These are phyloP conservation scores for Zarea fungicola DNA, from an alignment of 2,329 filamentous ascomycete species.

Conservation along the genomic window DNA sequence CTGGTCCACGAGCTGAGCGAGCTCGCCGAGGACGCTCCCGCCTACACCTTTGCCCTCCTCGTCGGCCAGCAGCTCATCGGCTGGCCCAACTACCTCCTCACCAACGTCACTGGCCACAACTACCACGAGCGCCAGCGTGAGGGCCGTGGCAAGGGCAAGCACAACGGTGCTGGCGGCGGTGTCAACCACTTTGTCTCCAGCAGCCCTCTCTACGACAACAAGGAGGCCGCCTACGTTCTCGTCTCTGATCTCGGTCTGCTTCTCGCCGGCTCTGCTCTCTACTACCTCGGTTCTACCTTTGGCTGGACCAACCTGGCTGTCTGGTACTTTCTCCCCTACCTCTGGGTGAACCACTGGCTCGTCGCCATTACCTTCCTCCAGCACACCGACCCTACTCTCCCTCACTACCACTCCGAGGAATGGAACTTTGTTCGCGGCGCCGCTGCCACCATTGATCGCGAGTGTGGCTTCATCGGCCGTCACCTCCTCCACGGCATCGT, in stretches of 20 bases:
- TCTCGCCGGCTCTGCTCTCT: constrained; percentile 57
- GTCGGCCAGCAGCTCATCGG: constrained; percentile 83
- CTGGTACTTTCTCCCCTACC: constrained; percentile 92
- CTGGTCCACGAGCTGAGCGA: constrained; percentile 78
- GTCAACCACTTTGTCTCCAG: constrained; percentile 93
- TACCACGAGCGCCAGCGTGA: constrained; percentile 85
- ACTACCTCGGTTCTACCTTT: constrained; percentile 67
- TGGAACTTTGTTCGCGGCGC: constrained; percentile 95
- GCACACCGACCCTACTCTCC: constrained; percentile 90
- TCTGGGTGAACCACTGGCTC: constrained; percentile 99
- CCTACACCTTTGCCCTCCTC: constrained; percentile 69
- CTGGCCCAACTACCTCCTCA: constrained; percentile 87
- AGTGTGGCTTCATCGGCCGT: constrained; percentile 93
- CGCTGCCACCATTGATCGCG: constrained; percentile 91
- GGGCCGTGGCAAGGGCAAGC: constrained; percentile 89
- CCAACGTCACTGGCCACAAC: constrained; percentile 96
- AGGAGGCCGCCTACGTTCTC: constrained; percentile 81
- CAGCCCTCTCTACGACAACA: constrained; percentile 86
- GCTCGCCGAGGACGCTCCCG: constrained; percentile 90
- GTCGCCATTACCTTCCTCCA: constrained; percentile 97
- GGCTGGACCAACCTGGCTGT: constrained; percentile 84
- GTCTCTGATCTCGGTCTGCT: constrained; percentile 79
- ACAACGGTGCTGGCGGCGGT: constrained; percentile 70
- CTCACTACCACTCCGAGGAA: constrained; percentile 79
- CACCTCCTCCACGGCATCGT: constrained; percentile 85